A percentile compares a stretch with the other conserved stretches of the same genome.
These are phyloP conservation scores for Diaporthe citrichinensis DNA, from an alignment of 2,329 filamentous ascomycete genomes.

Conservation along the genomic window DNA sequence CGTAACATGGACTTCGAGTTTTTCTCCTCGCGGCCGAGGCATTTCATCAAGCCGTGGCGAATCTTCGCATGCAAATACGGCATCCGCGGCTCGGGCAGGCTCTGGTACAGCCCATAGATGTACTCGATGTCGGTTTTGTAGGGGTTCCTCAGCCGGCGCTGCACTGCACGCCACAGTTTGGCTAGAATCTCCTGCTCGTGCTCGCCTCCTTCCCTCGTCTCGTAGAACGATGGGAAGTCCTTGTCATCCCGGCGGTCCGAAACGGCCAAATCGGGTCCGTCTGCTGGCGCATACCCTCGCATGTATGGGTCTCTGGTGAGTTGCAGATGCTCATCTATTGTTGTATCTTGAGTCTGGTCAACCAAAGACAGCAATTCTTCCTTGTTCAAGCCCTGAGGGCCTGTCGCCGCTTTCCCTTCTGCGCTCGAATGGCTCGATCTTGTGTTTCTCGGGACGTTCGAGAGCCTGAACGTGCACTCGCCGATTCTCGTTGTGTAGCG, in stretches of 20 bases:
- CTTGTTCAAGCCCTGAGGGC: slow-evolving; percentile 45
- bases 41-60: slow-evolving; percentile 75
- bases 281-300: slow-evolving; percentile 65
- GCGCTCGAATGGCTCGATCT: slow-evolving; percentile 38
- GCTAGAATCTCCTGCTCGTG: slow-evolving; percentile 53
- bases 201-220: slow-evolving; percentile 54
- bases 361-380: slow-evolving; percentile 68
- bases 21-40: slow-evolving; percentile 75
- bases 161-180: slow-evolving; percentile 58
- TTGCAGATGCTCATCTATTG: slow-evolving; percentile 67
- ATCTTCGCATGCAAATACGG: slow-evolving; percentile 63
- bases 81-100: slow-evolving; percentile 67
- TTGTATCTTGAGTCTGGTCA: slow-evolving; percentile 61
- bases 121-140: slow-evolving; percentile 55
- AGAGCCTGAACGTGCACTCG: slow-evolving; percentile 34
- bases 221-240: slow-evolving; percentile 59
- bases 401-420: not conserved
- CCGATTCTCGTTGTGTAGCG: slow-evolving; percentile 19
- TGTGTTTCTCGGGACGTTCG: not conserved
- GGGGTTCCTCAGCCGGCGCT: slow-evolving; percentile 58
- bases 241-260: slow-evolving; percentile 66
- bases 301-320: slow-evolving; percentile 67
- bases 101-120: slow-evolving; percentile 65
- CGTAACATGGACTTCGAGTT: slow-evolving; percentile 77
- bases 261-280: slow-evolving; percentile 63